A percentile compares a stretch with the other conserved stretches of the same genome.
These are phyloP conservation scores for Chrysosporium keratinophilum DNA, from an alignment of 2,329 filamentous ascomycete genomes.

Conservation along the genomic window DNA sequence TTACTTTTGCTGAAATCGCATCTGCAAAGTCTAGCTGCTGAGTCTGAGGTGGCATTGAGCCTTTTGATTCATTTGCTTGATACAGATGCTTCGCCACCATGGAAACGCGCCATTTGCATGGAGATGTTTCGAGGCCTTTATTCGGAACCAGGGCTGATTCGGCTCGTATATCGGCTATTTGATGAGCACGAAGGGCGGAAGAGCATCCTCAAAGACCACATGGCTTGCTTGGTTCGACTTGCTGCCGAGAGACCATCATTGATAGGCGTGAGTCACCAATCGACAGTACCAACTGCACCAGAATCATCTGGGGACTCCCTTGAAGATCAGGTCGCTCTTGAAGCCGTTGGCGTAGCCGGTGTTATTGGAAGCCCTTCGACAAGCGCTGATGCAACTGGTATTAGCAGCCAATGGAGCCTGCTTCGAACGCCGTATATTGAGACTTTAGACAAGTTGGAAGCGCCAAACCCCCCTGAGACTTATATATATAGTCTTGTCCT, in stretches of 20 bases:
- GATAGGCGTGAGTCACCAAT: constrained; percentile 82
- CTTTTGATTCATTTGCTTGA: constrained; percentile 79
- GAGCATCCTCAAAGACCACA: constrained; percentile 67
- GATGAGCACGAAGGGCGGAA: constrained; percentile 64
- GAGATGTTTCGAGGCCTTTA: constrained; percentile 84
- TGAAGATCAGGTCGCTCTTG: constrained; percentile 75
- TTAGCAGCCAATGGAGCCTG: constrained; percentile 85
- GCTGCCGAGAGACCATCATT: constrained; percentile 81
- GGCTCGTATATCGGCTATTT: constrained; percentile 70
- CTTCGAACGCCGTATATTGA: constrained; percentile 83
- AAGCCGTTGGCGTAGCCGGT: constrained; percentile 76
- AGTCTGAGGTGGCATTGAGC: constrained; percentile 73
- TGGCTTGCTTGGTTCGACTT: constrained; percentile 80
- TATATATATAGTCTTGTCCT: constrained; percentile 86
- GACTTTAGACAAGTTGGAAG: constrained; percentile 82
- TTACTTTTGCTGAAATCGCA: constrained; percentile 72
- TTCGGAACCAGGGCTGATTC: constrained; percentile 63
- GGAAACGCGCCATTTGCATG: constrained; percentile 85
- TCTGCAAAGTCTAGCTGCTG: constrained; percentile 59
- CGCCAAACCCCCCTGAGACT: constrained; percentile 74
- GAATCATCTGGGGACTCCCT: constrained; percentile 47
- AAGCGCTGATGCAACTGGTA: constrained; percentile 58
- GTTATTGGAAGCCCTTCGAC: constrained; percentile 67
- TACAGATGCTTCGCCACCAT: constrained; percentile 62
- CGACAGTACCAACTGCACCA: constrained; percentile 62